Percentiles rank a stretch among this genome's conserved stretches.
Evolutionary conservation across 768 basidiomycete genomes (phyloP).

Genomic region (Tephrocybe rancida): DNA sequence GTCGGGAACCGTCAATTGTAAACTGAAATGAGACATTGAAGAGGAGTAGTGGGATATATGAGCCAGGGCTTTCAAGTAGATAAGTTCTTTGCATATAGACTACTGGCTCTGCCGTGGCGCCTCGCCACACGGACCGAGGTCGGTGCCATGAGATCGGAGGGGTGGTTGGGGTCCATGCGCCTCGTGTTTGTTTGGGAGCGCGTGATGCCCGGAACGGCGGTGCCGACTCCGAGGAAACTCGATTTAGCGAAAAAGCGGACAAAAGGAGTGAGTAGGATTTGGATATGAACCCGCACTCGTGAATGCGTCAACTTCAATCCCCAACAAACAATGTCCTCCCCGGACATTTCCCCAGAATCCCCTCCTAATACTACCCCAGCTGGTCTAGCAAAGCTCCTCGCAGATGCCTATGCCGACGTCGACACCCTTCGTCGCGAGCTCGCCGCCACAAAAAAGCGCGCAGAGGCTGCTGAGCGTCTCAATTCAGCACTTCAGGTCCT

Average conservation of each 20-base stretch:
- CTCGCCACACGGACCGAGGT: background rate
- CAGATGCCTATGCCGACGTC: slow-evolving; percentile 52
- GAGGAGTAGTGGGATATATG: too few relatives aligned
- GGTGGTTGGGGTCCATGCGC: slow-evolving; percentile 16
- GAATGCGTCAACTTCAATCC: background rate
- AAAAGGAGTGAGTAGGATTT: background rate
- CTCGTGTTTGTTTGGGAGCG: slow-evolving; percentile 19
- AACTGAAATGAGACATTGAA: too few relatives aligned
- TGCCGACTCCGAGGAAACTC: slow-evolving; percentile 18
- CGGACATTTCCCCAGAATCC: background rate
- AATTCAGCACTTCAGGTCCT: slow-evolving; percentile 21
- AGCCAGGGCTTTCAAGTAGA: too few relatives aligned
- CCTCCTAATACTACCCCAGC: slow-evolving; percentile 24
- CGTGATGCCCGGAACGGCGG: slow-evolving; percentile 25
- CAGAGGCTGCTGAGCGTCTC: slow-evolving; percentile 56
- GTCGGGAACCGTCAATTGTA: too few relatives aligned
- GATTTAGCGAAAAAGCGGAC: slow-evolving; percentile 10
- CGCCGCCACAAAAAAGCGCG: slow-evolving; percentile 37
- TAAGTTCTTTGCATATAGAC: too few relatives aligned
- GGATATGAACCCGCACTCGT: slow-evolving; percentile 2
- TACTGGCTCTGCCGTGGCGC: too few relatives aligned
- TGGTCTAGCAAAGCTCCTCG: slow-evolving; percentile 60
- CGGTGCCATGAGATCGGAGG: too few relatives aligned
- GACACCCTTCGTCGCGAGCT: slow-evolving; percentile 58
- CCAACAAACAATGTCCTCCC: slow-evolving; percentile 16